Percentiles rank a stretch among this genome's conserved stretches.
Evolutionary conservation across 345 rosid genomes (phyloP).

Genomic region (Cardamine occulta): DNA sequence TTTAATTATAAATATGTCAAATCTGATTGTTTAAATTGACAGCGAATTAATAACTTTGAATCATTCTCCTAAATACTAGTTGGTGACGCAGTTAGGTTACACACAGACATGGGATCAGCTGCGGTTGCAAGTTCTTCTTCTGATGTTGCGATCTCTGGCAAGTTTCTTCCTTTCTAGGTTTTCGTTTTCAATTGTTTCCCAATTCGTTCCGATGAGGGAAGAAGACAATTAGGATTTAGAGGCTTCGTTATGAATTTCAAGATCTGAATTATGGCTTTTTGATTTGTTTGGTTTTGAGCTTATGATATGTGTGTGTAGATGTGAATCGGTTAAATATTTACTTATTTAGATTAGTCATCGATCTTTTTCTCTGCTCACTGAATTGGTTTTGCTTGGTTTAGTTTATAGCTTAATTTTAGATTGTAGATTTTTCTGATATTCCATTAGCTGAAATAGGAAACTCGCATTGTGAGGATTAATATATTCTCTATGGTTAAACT

Average conservation of each 20-base stretch:
- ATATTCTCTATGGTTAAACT: not conserved
- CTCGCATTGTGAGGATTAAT: slow-evolving; percentile 7
- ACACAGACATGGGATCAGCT: slow-evolving; percentile 44
- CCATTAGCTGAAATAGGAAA: slow-evolving; percentile 7
- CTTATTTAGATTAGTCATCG: slow-evolving; percentile 1
- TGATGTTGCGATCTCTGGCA: slow-evolving; percentile 43
- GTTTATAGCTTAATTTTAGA: not conserved
- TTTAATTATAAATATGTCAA: no score
- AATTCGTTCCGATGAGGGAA: not conserved
- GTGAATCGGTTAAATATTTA: not conserved
- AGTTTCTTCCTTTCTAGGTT: slow-evolving; percentile 20
- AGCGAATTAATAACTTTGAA: no score
- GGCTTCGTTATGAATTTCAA: slow-evolving; percentile 13
- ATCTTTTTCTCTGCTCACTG: not conserved
- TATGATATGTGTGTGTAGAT: not conserved
- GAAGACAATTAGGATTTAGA: not conserved
- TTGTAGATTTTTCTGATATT: not conserved
- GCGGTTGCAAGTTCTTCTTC: slow-evolving; percentile 33
- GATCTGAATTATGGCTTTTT: slow-evolving; percentile 29
- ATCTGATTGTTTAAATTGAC: no score
- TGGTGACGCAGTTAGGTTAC: slow-evolving; percentile 2
- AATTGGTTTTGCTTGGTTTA: not conserved
- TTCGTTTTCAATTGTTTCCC: not conserved
- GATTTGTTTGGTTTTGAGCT: slow-evolving; percentile 3
- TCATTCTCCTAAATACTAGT: no score